Evolutionary conservation across 177 flowering plant genomes (phyloP).

Genomic region (Vitis hybrid): DNA sequence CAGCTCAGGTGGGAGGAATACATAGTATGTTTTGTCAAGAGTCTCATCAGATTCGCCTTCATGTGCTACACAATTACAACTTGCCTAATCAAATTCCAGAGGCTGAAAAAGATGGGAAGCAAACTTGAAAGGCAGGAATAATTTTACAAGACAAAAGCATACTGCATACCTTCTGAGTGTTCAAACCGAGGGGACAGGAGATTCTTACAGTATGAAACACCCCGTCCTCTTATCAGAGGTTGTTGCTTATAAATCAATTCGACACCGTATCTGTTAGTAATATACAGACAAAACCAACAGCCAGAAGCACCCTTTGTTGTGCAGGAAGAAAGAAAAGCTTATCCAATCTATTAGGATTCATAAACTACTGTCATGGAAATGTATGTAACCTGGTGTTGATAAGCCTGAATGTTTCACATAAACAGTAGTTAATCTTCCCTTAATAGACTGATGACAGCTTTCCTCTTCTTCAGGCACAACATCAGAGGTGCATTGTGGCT

Average conservation of each 20-base stretch:
- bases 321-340: slow-evolving; percentile 44
- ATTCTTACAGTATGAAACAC: slow-evolving; percentile 98
- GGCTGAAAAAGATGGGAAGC: not conserved
- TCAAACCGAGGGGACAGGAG: slow-evolving; percentile 98
- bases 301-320: slow-evolving; percentile 55
- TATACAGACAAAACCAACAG: slow-evolving; percentile 33
- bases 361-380: slow-evolving; percentile 26
- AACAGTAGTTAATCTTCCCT: slow-evolving; percentile 31
- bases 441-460: slow-evolving; percentile 29
- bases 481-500: slow-evolving; percentile 38
- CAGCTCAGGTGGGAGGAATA: slow-evolving; percentile 93
- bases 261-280: slow-evolving; percentile 78
- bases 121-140: not conserved
- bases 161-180: slow-evolving; percentile 66
- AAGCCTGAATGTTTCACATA: slow-evolving; percentile 12
- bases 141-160: not conserved
- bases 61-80: slow-evolving; percentile 32
- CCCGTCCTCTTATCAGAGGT: slow-evolving; percentile 89
- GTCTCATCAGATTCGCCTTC: slow-evolving; percentile 75
- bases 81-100: slow-evolving; percentile 9
- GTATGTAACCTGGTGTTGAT: not conserved
- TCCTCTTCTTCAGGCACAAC: slow-evolving; percentile 50
- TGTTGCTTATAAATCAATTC: slow-evolving; percentile 75
- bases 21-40: slow-evolving; percentile 90
- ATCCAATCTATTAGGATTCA: slow-evolving; percentile 32